Evolutionary conservation across 2,329 filamentous ascomycete species (phyloP), one percentile per base, ranked within the genome.

Genomic region (Neobulgaria alba): DNA sequence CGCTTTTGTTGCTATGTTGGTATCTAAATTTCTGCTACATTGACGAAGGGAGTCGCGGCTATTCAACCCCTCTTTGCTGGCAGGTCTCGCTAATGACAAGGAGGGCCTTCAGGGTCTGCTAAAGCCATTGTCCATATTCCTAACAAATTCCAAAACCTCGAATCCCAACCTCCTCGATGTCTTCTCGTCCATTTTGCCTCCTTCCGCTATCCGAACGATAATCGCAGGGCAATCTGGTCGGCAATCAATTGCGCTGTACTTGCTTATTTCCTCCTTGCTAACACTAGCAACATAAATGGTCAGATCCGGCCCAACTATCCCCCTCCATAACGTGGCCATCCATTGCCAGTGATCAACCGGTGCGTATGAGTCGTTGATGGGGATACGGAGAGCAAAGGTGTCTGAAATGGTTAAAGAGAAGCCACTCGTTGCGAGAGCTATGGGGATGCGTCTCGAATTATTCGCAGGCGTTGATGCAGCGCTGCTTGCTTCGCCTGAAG

Each of bases 291-390:
- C 72, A 55, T 83, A 86, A 19, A 92, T 69, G 1, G 83, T 83
- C 33, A 90, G 65, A 61, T 96, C 90, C 0, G 90, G 79, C 0
- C 84, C 86, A 1, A 89, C 72, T 39, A 85, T 83, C 8, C 87
- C 86, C 8, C 89, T 79, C 90, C 90, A 96, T 16, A 95, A 73
- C 32, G 85, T 90, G 26, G 90, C 90, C 69, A 92, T 87, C 90
- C 90, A 96, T 61, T 93, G 85, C 88, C 90, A 96, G 64, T 96
- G 90, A 55, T 94, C 88, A n/a, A 84, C 73, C 0, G 85, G 79
- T 12, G 78, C 75, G 60, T 93, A 95, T 5, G 73, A 70, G 57
- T 94, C 88, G 14, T 72, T 67, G 50, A 93, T 87, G 1, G 84
- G 82, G 32, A 89, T 78, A 10, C 72, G 68, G 40, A 75, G 77